Base-by-base conservation (phyloP, 768 basidiomycete species). In the Agaricus subrufescens region DNA sequence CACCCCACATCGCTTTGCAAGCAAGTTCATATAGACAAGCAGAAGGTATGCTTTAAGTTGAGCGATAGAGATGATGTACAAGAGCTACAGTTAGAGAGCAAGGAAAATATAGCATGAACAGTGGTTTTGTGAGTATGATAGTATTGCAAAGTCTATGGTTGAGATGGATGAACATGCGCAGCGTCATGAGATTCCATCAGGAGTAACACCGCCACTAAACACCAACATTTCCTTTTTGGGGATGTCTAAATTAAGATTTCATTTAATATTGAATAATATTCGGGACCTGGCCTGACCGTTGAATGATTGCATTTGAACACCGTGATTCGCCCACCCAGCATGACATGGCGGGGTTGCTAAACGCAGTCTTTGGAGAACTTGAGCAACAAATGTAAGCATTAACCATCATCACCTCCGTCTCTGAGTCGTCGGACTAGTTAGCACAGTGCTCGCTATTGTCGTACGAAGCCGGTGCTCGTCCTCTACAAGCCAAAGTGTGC, bases 181-280 rank as follows among this genome's bases (percentile, higher is more conserved):
- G 14, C 19, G 40, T 19, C 40, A 14, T 52, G 25, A 27, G 19
- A 43, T n/a, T 12, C 40, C 43, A n/a, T 39, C 44, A 39, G 40
- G 43, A 52, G 4, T 26, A 38, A 14, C 55, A 56, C 42, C 50
- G 55, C 55, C 55, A 56, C 34, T 23, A n/a, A 27, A n/a, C 9
- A 5, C 50, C 55, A 56, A 56, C 55, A 56, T 56, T 56, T 42
- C 55, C 55, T 50, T 56, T 25, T 56, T n/a, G 50, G 42, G 48
- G 9, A 37, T 27, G 34, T 23, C 15, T 47, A 15, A 29, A 15
- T 26, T 23, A 23, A 19, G 29, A 29, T 34, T 34, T 8, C 34
- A 34, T 34, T 34, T 11, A 19, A 19, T 19, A 34, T 8, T 34
- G 8, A 34, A 34, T 11, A 31, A 31, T 31, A 9, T 31, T 34